Conservation (phyloP, 257 asterid species). For the Solanum virginianum region DNA sequence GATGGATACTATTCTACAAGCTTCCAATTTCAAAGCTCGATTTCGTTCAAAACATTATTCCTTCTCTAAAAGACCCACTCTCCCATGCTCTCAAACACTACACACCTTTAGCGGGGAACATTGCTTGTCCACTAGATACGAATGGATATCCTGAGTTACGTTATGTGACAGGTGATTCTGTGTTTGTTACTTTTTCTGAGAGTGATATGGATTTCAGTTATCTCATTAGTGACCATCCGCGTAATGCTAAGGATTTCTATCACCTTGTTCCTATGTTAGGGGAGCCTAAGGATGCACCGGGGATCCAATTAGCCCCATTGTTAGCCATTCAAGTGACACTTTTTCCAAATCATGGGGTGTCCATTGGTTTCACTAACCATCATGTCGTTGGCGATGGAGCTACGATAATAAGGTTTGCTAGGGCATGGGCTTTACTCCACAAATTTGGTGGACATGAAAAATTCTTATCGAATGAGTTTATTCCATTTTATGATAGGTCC, state of each 20-base stretch:
- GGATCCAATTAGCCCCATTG: not conserved
- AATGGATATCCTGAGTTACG: not conserved
- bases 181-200: not conserved
- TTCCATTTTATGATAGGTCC: constrained; percentile 10
- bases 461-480: not conserved
- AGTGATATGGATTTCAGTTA: not conserved
- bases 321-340: constrained; percentile 10
- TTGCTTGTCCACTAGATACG: constrained; percentile 1
- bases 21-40: not conserved
- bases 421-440: constrained; percentile 5
- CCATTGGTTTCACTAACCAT: constrained; percentile 1
- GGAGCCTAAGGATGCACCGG: not conserved
- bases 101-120: not conserved
- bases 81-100: constrained; percentile 13
- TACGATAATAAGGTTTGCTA: not conserved
- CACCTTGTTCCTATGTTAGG: not conserved
- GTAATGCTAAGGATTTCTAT: not conserved
- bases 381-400: constrained; percentile 10
- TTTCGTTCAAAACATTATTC: constrained; percentile 1
- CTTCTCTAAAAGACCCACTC: not conserved
- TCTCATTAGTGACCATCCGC: not conserved
- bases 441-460: not conserved
- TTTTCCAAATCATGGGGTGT: constrained; percentile 4
- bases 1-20: not conserved
- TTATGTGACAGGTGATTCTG: not conserved